Percentiles rank a stretch among this genome's conserved stretches.
Conservation (phyloP, 192 early-diverging fungal genomes). For the Backusella westeae region DNA sequence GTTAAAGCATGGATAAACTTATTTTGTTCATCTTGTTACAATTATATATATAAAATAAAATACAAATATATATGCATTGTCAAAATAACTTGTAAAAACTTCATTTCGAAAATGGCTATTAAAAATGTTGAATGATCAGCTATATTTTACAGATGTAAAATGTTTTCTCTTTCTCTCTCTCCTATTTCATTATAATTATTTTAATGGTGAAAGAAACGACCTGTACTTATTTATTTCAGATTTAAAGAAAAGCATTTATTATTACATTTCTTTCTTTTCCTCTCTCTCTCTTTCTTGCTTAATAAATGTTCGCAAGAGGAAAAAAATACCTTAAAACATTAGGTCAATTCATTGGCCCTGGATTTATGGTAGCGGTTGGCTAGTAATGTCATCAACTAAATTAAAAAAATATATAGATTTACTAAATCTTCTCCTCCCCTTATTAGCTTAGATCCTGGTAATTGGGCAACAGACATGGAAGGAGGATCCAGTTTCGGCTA, state of each 20-base stretch:
- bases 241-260: neutral
- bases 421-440: neutral
- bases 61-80: neutral
- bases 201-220: neutral
- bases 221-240: neutral
- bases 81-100: neutral
- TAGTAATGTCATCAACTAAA: conserved; percentile 14
- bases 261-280: neutral
- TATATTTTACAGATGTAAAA: neutral
- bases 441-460: conserved; percentile 71
- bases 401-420: neutral
- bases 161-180: neutral
- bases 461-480: conserved; percentile 81
- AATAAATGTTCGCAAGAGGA: neutral
- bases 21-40: neutral
- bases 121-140: neutral
- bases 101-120: neutral
- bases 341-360: conserved; percentile 28
- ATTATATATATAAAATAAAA: neutral
- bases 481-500: conserved; percentile 79
- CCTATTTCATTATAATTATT: neutral
- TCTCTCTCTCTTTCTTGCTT: neutral
- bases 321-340: conserved; percentile 2
- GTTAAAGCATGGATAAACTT: no score
- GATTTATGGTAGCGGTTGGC: conserved; percentile 34